phyloP scores from a whole-genome alignment of 2,329 filamentous ascomycete species.

The Fusarium haematococcum region DNA sequence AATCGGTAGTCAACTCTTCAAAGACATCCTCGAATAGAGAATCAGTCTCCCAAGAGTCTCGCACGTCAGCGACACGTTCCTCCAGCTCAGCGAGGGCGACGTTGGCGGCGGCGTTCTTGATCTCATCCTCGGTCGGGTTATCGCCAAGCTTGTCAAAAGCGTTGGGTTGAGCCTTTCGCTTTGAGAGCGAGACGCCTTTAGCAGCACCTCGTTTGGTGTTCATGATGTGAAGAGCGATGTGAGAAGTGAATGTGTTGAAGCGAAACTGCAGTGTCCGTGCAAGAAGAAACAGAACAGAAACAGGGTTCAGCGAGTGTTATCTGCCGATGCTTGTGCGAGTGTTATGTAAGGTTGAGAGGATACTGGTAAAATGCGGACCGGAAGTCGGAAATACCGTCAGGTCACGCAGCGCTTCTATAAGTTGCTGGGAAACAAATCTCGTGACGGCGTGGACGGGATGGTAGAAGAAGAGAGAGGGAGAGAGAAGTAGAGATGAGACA shows the following conservation, averaged over 20 bases:
- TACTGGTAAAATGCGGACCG: neutral
- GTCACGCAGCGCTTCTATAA: neutral
- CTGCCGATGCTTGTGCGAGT: slow-evolving; percentile 18
- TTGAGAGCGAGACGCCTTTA: slow-evolving; percentile 49
- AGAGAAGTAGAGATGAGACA: neutral
- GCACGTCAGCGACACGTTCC: slow-evolving; percentile 63
- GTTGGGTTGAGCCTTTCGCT: slow-evolving; percentile 50
- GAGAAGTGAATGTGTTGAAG: neutral
- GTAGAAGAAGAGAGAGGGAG: neutral
- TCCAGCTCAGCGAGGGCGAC: slow-evolving; percentile 60
- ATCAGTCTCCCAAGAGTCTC: slow-evolving; percentile 71
- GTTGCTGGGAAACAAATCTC: neutral
- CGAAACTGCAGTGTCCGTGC: neutral
- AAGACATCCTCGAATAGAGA: slow-evolving; percentile 73
- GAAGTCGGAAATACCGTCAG: slow-evolving; percentile 1
- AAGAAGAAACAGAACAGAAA: neutral
- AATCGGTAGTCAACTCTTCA: slow-evolving; percentile 68
- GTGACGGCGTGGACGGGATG: neutral
- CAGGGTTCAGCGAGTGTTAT: neutral
- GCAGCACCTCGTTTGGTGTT: slow-evolving; percentile 46
- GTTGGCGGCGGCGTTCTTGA: slow-evolving; percentile 51
- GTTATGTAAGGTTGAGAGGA: slow-evolving; percentile 13
- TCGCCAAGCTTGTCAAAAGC: slow-evolving; percentile 51
- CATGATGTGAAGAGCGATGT: slow-evolving; percentile 29
- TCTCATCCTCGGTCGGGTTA: slow-evolving; percentile 50